Evolutionary conservation across 2,329 filamentous ascomycete species (phyloP).

Genomic region (Botrytis hyacinthi): DNA sequence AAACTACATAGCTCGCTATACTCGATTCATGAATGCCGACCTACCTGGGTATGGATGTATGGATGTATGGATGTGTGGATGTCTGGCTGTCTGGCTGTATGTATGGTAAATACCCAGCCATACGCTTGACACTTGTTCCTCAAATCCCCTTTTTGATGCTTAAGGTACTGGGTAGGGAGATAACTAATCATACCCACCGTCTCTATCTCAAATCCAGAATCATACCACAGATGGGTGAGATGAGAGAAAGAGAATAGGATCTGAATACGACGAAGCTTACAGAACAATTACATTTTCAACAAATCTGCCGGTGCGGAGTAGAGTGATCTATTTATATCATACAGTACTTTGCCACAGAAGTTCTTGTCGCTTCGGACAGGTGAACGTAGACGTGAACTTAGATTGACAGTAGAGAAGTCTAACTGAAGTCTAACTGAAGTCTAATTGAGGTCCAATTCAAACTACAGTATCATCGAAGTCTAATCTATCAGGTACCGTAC

Average conservation of each 20-base stretch:
- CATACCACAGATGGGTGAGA: not conserved
- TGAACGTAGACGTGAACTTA: not conserved
- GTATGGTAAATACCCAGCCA: not conserved
- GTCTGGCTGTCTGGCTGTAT: too few relatives aligned
- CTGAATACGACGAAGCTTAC: not conserved
- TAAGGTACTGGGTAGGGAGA: not conserved
- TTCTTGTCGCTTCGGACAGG: not conserved
- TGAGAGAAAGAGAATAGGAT: not conserved
- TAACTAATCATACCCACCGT: not conserved
- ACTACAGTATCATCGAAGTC: not conserved
- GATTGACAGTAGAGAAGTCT: not conserved
- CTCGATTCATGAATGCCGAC: not conserved
- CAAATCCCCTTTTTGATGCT: not conserved
- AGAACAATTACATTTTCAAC: not conserved
- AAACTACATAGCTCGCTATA: not conserved
- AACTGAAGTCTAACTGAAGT: not conserved
- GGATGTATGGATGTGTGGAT: too few relatives aligned
- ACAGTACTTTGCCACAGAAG: not conserved
- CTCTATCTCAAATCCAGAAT: not conserved
- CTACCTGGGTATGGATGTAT: not conserved
- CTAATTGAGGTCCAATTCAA: not conserved
- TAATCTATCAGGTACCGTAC: not conserved
- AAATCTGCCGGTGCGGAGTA: not conserved
- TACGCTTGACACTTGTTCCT: not conserved
- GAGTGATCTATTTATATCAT: not conserved